Evolutionary conservation across 2,329 filamentous ascomycete species (phyloP), one percentile per base, ranked within the genome.

Genomic region (Exophiala spinifera): DNA sequence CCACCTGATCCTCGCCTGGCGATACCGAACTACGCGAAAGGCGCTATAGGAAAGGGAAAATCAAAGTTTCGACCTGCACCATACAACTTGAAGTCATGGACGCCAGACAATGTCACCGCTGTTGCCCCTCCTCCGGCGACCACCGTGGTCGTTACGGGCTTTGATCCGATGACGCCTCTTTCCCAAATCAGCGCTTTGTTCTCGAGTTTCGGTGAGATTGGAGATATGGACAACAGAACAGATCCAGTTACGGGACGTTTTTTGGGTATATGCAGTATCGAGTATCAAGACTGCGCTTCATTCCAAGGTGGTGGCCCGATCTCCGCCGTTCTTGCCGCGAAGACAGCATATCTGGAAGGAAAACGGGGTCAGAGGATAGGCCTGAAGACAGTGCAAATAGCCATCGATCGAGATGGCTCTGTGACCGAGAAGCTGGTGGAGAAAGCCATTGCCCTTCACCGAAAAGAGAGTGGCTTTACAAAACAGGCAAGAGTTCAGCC

Each of bases 171-270:
- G 72, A 70, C 59, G 11, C 61, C 63, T 39, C 48, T 63, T 64
- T 81, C 84, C 51, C 88, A 89, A 64, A 80, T 96, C 47, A 83
- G 82, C 15, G 83, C 86, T 43, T 81, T 89, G 50, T 95, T 95
- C 68, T 83, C 86, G 15, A 83, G 82, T 2, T 95, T 88, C 72
- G 91, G 91, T 49, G 89, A 96, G 55, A 91, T 99, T 60, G 87
- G 87, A 42, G 88, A 91, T 66, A 87, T 95, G 64, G 91, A 89
- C 66, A 96, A 96, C 67, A 92, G 95, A 69, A 92, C 95, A 66
- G 91, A 99, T 70, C 94, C 94, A 7, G 87, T 91, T 54, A 97
- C 91, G 11, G 94, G 94, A 15, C 94, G 89, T 66, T 95, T 95
- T 67, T 80, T 99, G 11, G 94, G 94, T 11, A 91, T 99, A 68